Evolutionary conservation across 441 rosid genomes (phyloP).

Genomic region (Croton setiger): DNA sequence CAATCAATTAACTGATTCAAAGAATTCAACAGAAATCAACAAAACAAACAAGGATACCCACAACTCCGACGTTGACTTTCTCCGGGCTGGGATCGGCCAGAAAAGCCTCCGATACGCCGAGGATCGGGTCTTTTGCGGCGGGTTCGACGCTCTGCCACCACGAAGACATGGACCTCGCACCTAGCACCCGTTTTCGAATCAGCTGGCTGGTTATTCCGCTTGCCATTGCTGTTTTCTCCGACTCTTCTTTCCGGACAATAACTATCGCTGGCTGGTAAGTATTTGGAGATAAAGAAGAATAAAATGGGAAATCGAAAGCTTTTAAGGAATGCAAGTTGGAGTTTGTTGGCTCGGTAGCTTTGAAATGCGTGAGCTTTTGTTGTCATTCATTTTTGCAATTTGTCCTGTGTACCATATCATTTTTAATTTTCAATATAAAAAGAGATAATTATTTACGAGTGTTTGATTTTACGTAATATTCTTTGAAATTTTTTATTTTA

Average conservation of each 20-base stretch:
- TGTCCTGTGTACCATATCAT: too few species aligned
- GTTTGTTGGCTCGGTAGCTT: background rate
- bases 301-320: background rate
- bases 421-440: too few species aligned
- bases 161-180: constrained; percentile 63
- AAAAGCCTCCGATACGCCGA: constrained; percentile 94
- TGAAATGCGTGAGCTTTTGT: background rate
- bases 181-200: constrained; percentile 27
- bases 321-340: background rate
- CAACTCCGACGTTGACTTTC: constrained; percentile 96
- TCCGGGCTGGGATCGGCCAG: constrained; percentile 75
- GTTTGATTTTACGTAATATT: too few species aligned
- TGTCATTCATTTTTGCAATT: background rate
- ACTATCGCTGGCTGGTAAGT: background rate
- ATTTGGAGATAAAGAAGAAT: too few species aligned
- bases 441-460: too few species aligned
- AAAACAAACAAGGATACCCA: constrained; percentile 27
- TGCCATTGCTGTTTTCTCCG: constrained; percentile 20
- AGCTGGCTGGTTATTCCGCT: constrained; percentile 29
- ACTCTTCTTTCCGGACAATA: background rate
- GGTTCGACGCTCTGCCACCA: constrained; percentile 91
- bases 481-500: too few species aligned
- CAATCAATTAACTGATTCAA: background rate
- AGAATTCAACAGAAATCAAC: background rate
- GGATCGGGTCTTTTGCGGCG: constrained; percentile 89